These are phyloP conservation scores for Mycena galericulata DNA, from an alignment of 768 basidiomycete genomes.

Conservation along the genomic window DNA sequence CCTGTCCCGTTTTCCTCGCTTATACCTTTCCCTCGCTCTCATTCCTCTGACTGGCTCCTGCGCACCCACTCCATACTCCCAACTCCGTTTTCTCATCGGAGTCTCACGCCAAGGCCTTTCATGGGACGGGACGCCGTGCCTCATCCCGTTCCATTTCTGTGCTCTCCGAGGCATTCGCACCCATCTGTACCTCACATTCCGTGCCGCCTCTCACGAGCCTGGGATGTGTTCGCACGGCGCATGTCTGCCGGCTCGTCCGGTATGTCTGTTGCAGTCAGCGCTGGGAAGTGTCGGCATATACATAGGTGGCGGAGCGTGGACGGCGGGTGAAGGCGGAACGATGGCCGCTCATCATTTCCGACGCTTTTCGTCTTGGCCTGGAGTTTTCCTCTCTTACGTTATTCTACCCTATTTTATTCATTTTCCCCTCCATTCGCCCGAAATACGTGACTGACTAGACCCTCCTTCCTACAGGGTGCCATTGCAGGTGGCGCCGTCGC, in stretches of 20 bases:
- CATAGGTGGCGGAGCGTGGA: constrained; percentile 14
- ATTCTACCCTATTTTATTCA: constrained; percentile 13
- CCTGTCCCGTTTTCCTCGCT: constrained; percentile 1
- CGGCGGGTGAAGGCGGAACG: constrained; percentile 6
- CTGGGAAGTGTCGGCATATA: constrained; percentile 14
- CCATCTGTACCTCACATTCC: constrained; percentile 6
- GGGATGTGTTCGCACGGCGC: constrained; percentile 20
- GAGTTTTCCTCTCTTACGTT: background rate
- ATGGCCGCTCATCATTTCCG: constrained; percentile 9
- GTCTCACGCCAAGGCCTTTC: constrained; percentile 8
- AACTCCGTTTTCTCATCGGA: constrained; percentile 12
- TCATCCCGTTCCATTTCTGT: constrained; percentile 11
- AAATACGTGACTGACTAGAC: constrained; percentile 9
- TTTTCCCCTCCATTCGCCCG: background rate
- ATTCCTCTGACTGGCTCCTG: constrained; percentile 13
- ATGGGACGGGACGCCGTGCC: constrained; percentile 16
- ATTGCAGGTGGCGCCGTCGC: constrained; percentile 75
- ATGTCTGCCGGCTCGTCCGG: constrained; percentile 19
- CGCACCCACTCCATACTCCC: constrained; percentile 3
- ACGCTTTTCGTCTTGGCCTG: constrained; percentile 15
- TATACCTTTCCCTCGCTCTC: too few species aligned
- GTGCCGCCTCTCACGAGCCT: constrained; percentile 12
- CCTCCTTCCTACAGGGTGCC: constrained; percentile 41
- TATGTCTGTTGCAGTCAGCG: constrained; percentile 8
- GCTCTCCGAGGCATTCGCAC: constrained; percentile 6